Conservation (phyloP, 352 stramenopile species). For the Phytopythium litorale region DNA sequence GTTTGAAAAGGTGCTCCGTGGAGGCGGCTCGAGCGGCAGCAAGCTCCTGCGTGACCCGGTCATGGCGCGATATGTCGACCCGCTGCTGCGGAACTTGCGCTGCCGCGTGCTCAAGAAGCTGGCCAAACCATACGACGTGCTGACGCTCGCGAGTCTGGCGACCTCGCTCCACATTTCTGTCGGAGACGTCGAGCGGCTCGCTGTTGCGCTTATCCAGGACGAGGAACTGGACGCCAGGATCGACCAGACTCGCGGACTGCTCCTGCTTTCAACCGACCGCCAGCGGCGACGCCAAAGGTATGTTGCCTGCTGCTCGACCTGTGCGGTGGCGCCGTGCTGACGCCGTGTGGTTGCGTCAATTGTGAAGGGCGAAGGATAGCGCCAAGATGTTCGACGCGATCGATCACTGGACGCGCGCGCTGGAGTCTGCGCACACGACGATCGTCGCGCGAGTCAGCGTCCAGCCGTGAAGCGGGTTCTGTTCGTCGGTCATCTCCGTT, state of each 20-base stretch:
- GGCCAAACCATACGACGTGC: slow-evolving; percentile 89
- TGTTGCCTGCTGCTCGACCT: background rate
- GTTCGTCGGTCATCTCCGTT: background rate
- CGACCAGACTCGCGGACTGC: slow-evolving; percentile 76
- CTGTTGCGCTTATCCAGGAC: slow-evolving; percentile 92
- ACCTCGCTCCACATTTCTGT: slow-evolving; percentile 87
- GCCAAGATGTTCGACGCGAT: slow-evolving; percentile 70
- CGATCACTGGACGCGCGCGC: slow-evolving; percentile 50
- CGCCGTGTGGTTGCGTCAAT: slow-evolving; percentile 4
- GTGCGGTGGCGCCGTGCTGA: background rate
- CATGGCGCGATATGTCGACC: slow-evolving; percentile 88
- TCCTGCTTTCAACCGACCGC: slow-evolving; percentile 32
- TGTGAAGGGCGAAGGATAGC: slow-evolving; percentile 32
- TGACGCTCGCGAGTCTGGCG: slow-evolving; percentile 87
- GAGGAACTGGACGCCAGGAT: slow-evolving; percentile 86
- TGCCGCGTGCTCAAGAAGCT: slow-evolving; percentile 91
- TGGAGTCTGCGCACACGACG: slow-evolving; percentile 45
- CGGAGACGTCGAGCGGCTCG: slow-evolving; percentile 87
- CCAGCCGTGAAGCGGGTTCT: slow-evolving; percentile 15
- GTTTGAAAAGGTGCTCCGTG: slow-evolving; percentile 89
- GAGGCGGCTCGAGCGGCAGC: slow-evolving; percentile 1
- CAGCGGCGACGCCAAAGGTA: slow-evolving; percentile 42
- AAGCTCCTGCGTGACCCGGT: slow-evolving; percentile 92
- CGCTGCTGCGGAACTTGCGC: slow-evolving; percentile 92
- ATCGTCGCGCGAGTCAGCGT: slow-evolving; percentile 33